Evolutionary conservation across 2,329 filamentous ascomycete species (phyloP).

Genomic region (Sporothrix inflata): DNA sequence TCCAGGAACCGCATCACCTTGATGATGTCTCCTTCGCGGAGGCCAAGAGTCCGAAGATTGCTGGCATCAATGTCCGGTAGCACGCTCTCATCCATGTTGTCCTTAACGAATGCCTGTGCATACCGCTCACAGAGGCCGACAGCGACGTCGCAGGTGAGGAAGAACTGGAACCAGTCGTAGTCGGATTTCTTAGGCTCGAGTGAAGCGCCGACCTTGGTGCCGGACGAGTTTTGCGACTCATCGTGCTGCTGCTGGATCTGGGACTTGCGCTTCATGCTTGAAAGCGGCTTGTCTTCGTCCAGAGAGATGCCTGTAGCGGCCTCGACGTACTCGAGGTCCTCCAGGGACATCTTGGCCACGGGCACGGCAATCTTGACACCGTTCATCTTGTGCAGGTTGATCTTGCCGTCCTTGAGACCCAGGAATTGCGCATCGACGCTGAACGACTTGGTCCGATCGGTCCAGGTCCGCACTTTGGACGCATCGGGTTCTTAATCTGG

Average conservation of each 20-base stretch:
- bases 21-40: conserved; percentile 95
- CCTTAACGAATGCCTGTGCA: conserved; percentile 81
- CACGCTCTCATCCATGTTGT: conserved; percentile 95
- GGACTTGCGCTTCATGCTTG: conserved; percentile 68
- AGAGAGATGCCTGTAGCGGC: conserved; percentile 82
- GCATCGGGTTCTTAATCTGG: conserved; percentile 71
- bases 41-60: conserved; percentile 82
- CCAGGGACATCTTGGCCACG: conserved; percentile 90
- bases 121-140: conserved; percentile 94
- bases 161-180: conserved; percentile 99
- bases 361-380: conserved; percentile 98
- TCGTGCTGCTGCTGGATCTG: conserved; percentile 32
- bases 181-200: conserved; percentile 69
- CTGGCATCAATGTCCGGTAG: conserved; percentile 85
- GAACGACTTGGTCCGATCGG: conserved; percentile 91
- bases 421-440: conserved; percentile 97
- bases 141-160: conserved; percentile 87
- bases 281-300: conserved; percentile 91
- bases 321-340: conserved; percentile 95
- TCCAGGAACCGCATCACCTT: conserved; percentile 92
- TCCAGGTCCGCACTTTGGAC: conserved; percentile 86
- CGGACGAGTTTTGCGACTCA: conserved; percentile 39
- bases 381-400: conserved; percentile 96
- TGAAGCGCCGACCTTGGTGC: conserved; percentile 59
- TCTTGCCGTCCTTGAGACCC: conserved; percentile 86